Base-by-base conservation (phyloP, 305 asterid genomes). In the Andrographis paniculata region DNA sequence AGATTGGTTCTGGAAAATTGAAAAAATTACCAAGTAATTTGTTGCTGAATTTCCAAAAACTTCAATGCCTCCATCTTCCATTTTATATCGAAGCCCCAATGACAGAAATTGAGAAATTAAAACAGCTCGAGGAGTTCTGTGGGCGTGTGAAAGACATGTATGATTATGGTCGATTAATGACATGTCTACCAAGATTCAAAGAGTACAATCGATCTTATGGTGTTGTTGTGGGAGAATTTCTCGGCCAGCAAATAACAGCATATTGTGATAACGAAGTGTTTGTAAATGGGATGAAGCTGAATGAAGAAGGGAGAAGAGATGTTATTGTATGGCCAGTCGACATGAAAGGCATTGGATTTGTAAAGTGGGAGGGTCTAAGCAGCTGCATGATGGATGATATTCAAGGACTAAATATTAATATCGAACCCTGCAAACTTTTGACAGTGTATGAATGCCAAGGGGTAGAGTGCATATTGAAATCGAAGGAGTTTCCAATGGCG, bases 81-180 rank as follows among this genome's bases (percentile, higher is more conserved):
- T 8, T 0, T 3, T 9, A 46, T 8, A 21, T 55, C 1, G 14
- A n/a, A 9, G 52, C 20, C 44, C 52, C 52, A 15, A 14, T 16
- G 20, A 50, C 33, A 44, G 53, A 20, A 30, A 27, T 55, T 14
- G 53, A 20, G 28, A 11, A 42, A 9, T 45, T 55, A 31, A 55
- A 45, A 14, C 17, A 36, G 15, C 60, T 55, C 18, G 35, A 55
- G 21, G 17, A 37, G 12, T 37, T 37, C 8, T 1, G 8, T 1
- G 42, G 42, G 42, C 16, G 16, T 1, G 4, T 45, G 8, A 12
- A 16, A 24, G 15, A 15, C 6, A 14, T 31, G 24, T 1, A 14
- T 20, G 48, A 55, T 20, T 44, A 19, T 39, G 38, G 38, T 4
- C 38, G 11, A 6, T 6, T 14, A 33, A 33, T 8, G n/a, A 2